Base-by-base conservation (phyloP, 371 early-diverging fungal genomes). In the Cokeromyces recurvatus region DNA sequence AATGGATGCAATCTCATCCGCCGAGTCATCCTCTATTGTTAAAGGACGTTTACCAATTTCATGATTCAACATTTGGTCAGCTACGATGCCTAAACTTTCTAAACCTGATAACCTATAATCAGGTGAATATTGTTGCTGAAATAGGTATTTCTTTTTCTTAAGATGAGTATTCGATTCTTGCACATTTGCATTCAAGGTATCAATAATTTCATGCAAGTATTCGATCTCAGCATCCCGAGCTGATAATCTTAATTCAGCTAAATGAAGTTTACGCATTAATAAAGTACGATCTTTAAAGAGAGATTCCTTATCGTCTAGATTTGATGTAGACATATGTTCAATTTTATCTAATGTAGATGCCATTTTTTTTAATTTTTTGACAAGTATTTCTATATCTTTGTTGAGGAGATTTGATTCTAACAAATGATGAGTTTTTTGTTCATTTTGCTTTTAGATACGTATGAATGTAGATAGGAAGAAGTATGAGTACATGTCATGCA, bases 41-140 rank as follows among this genome's bases (percentile, higher is more conserved):
- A 62, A 62, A 74, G 69, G 4, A 70, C 65, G n/a, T n/a, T n/a
- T n/a, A n/a, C n/a, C n/a, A n/a, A n/a, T n/a, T n/a, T n/a, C n/a
- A 31, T 65, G 58, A 46, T 47, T 66, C 11, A 66, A 25, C 66
- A 66, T 61, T 45, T 66, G 66, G 29, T 66, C 61, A n/a, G 66
- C 66, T 2, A 66, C 57, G 12, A 66, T 58, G 10, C 61, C 66
- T 14, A 66, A 34, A 32, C 58, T 62, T 27, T 66, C 66, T 0
- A 66, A 34, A 6, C 53, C 66, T 27, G 59, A 58, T 8, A 60
- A 44, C 17, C 51, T 48, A 31, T 47, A 48, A 15, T 48, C 50
- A 8, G 72, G 72, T 31, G 72, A 71, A 34, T 61, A 71, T 20
- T 71, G 72, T 27, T 71, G 72, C 32, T 71, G 72, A 42, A 71